Percentiles rank a stretch among this genome's conserved stretches.
phyloP scores from a whole-genome alignment of 257 asterid species.

The Scutellaria baicalensis region DNA sequence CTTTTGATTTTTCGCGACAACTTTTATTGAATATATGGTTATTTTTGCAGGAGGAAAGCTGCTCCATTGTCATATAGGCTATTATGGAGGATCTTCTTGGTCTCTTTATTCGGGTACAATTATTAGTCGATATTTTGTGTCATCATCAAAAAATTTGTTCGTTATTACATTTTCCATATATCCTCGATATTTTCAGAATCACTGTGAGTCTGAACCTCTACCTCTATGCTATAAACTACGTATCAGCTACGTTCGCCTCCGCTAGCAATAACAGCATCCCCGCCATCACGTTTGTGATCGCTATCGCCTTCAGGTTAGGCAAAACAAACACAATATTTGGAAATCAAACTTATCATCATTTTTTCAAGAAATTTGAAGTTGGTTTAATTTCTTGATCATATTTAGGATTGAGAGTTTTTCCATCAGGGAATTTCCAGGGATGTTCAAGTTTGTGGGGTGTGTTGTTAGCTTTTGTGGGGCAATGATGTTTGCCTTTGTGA shows the following conservation, averaged over 20 bases:
- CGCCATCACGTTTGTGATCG: constrained; percentile 40
- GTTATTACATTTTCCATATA: too few relatives aligned
- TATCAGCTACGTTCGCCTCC: constrained; percentile 57
- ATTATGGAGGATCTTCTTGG: constrained; percentile 29
- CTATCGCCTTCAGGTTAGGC: constrained; percentile 28
- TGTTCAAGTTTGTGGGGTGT: constrained; percentile 38
- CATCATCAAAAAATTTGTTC: background rate
- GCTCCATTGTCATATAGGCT: constrained; percentile 31
- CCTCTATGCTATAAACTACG: constrained; percentile 34
- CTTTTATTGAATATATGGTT: background rate
- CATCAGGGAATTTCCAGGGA: constrained; percentile 26
- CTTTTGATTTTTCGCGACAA: background rate
- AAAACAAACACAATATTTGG: background rate
- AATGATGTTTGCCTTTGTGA: constrained; percentile 54
- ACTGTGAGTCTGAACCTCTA: constrained; percentile 43
- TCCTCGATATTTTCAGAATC: constrained; percentile 26
- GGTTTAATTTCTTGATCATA: background rate
- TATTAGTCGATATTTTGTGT: background rate
- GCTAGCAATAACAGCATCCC: constrained; percentile 52
- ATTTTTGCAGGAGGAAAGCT: constrained; percentile 23
- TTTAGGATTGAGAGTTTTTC: constrained; percentile 48
- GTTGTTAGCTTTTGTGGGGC: constrained; percentile 42
- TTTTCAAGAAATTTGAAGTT: background rate
- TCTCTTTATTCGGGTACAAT: constrained; percentile 43
- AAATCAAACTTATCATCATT: background rate